Base-by-base conservation (phyloP, 768 basidiomycete genomes). In the Boletus speciosus region DNA sequence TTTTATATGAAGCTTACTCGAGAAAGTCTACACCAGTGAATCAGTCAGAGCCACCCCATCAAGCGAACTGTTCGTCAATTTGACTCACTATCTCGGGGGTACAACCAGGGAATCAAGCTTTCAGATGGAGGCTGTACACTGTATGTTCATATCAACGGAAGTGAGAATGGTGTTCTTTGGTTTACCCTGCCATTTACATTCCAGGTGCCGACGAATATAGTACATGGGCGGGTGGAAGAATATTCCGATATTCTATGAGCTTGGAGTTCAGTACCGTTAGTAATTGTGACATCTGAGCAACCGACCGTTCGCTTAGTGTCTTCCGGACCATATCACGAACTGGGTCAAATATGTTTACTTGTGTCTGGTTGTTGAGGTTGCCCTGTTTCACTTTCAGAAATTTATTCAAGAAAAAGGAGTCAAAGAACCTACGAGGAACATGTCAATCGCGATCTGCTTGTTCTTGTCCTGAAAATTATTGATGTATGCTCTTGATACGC, bases 401-500 rank as follows among this genome's bases (percentile, higher is more conserved):
- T 21, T 10, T 45, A 8, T 21, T n/a, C n/a, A 60, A 47, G 21
- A 43, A 40, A 27, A 48, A n/a, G 36, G 16, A 36, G 34, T 25
- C 9, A 40, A n/a, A 29, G 25, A 9, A 71, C 84, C 41, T 51
- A 95, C 96, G 63, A 99, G 76, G 63, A 98, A 90, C 81, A 93
- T 88, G 66, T 99, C 97, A 56, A 98, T 98, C 0, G 95, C 93
- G 4, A 81, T 70, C 64, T 99, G 97, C 67, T 99, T 99, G 36
- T 81, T 84, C 68, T 91, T 90, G 68, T 99, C 97, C 63, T 95
- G 90, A 67, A 99, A 97, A 67, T 98, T 98, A 65, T 95, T 97
- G 65, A 98, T 96, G 65, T 98, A 99, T 36, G 95, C 95, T 55
- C 96, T 83, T 4, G 91, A 93, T 32, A 93, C 89, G 63, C 91